These are phyloP conservation scores for Petrea volubilis DNA, from an alignment of 257 asterid species.

Conservation along the genomic window DNA sequence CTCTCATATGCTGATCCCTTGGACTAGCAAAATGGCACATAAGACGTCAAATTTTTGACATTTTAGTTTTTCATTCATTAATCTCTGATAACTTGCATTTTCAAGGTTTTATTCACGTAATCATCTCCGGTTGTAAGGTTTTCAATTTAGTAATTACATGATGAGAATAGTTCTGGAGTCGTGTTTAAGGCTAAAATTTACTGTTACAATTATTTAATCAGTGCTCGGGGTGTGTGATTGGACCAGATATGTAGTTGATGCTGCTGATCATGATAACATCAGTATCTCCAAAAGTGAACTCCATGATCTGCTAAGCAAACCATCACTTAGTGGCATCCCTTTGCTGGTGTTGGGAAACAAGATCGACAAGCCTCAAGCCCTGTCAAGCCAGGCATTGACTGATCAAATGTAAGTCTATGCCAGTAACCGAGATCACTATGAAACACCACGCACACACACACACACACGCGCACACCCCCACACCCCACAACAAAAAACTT, in stretches of 20 bases:
- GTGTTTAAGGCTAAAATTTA: not conserved
- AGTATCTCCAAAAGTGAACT: constrained; percentile 79
- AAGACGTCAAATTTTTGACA: too few species aligned
- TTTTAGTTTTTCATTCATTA: not conserved
- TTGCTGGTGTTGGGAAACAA: constrained; percentile 93
- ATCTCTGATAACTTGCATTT: not conserved
- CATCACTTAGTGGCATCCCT: constrained; percentile 90
- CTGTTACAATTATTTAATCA: not conserved
- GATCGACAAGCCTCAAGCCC: constrained; percentile 77
- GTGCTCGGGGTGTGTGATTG: constrained; percentile 19
- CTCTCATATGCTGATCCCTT: too few species aligned
- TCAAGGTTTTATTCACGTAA: not conserved
- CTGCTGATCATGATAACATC: constrained; percentile 89
- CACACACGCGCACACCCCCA: not conserved
- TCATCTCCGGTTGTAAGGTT: not conserved
- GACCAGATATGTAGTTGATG: constrained; percentile 93
- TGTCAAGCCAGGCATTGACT: constrained; percentile 77
- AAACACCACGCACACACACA: too few species aligned
- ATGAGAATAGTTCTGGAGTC: not conserved
- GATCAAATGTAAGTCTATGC: constrained; percentile 73
- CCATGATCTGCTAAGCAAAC: constrained; percentile 88
- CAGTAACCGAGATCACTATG: not conserved
- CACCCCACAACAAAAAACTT: too few species aligned
- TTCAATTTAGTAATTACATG: not conserved
- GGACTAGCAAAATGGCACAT: too few species aligned